Conservation (phyloP, 805 yeast genomes). For the Metschnikowia bowlesiae region DNA sequence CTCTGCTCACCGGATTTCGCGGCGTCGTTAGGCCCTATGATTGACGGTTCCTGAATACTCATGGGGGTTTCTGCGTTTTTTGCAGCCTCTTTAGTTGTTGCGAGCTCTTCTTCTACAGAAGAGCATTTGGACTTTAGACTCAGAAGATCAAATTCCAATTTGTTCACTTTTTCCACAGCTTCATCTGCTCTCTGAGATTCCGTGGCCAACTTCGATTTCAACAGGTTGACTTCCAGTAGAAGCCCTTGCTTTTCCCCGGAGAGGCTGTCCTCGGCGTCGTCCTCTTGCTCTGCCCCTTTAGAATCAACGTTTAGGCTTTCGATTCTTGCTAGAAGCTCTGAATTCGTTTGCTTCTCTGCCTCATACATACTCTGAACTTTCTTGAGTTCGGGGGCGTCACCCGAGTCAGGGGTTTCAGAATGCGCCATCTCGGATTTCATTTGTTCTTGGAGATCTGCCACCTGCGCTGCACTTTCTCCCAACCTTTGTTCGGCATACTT, state of each 20-base stretch:
- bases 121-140: background rate
- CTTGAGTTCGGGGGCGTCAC: background rate
- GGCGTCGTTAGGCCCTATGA: background rate
- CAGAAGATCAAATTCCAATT: background rate
- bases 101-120: background rate
- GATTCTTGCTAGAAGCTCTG: slow-evolving; percentile 4
- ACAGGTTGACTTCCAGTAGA: background rate
- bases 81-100: background rate
- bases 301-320: background rate
- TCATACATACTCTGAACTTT: slow-evolving; percentile 1
- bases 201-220: background rate
- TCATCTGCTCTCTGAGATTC: background rate
- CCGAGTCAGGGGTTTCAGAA: no score
- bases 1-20: background rate
- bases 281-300: background rate
- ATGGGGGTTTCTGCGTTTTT: slow-evolving; percentile 4
- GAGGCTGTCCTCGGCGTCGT: background rate
- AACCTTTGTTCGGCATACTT: slow-evolving; percentile 16
- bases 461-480: slow-evolving; percentile 3
- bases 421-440: background rate
- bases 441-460: background rate
- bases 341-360: slow-evolving; percentile 1
- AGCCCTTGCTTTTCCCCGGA: background rate
- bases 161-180: background rate
- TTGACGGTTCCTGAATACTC: background rate